phyloP scores from a whole-genome alignment of 176 grass and related monocot species.

The Lolium rigidum region DNA sequence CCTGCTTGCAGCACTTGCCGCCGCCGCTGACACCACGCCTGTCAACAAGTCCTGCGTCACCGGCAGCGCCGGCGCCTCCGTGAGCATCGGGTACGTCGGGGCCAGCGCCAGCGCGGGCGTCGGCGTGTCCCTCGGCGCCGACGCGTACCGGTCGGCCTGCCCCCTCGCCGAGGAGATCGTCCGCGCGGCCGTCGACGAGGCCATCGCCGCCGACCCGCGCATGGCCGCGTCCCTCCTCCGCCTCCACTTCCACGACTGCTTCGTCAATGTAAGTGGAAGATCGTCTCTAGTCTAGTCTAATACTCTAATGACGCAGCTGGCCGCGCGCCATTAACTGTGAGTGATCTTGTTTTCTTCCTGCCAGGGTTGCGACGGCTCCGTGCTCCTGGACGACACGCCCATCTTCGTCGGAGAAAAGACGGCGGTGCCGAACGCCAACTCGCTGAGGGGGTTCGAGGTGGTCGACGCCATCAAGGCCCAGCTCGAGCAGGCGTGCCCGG shows the following conservation, averaged over 20 bases:
- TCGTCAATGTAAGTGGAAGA: constrained; percentile 51
- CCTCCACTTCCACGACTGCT: constrained; percentile 88
- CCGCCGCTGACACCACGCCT: neutral
- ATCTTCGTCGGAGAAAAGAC: constrained; percentile 79
- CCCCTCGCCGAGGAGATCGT: constrained; percentile 75
- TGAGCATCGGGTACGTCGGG: constrained; percentile 50
- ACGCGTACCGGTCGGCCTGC: constrained; percentile 56
- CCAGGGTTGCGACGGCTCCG: constrained; percentile 86
- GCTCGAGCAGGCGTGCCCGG: constrained; percentile 72
- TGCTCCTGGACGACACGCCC: constrained; percentile 76
- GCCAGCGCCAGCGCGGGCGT: constrained; percentile 20
- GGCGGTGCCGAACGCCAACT: constrained; percentile 70
- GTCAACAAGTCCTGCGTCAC: constrained; percentile 60
- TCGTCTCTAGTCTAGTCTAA: constrained; percentile 48
- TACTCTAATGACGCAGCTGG: constrained; percentile 40
- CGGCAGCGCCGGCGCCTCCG: constrained; percentile 40
- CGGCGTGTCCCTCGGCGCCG: constrained; percentile 41
- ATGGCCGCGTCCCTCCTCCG: constrained; percentile 94
- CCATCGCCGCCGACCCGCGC: constrained; percentile 61
- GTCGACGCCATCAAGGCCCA: constrained; percentile 79
- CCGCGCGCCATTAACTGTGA: neutral
- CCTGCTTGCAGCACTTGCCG: constrained; percentile 13
- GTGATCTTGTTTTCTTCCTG: no score
- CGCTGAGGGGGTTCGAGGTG: constrained; percentile 84
- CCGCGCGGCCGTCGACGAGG: constrained; percentile 62